Percentiles rank a stretch among this genome's conserved stretches.
phyloP scores from a whole-genome alignment of 345 rosid species.

The Moricandia arvensis region DNA sequence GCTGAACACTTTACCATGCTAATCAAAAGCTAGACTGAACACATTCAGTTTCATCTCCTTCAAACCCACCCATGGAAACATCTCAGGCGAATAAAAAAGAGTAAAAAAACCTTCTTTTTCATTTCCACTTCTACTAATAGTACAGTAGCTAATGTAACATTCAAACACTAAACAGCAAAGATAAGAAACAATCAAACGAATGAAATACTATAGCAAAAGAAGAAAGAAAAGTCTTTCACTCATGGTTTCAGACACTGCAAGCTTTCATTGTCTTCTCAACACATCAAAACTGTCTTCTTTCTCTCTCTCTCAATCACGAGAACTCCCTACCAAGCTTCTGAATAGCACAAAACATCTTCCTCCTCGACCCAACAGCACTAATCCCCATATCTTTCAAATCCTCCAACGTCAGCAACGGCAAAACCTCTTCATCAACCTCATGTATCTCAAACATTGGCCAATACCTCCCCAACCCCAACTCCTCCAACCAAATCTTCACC shows the following conservation, averaged over 20 bases:
- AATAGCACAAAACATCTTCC: constrained; percentile 77
- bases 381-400: constrained; percentile 94
- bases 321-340: constrained; percentile 83
- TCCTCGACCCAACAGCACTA: constrained; percentile 80
- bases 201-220: constrained; percentile 23
- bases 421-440: constrained; percentile 85
- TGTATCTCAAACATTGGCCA: constrained; percentile 77
- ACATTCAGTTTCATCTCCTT: not conserved
- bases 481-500: constrained; percentile 28
- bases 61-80: not conserved
- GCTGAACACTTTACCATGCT: not conserved
- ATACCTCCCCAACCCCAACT: constrained; percentile 70
- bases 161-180: constrained; percentile 11
- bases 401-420: constrained; percentile 86
- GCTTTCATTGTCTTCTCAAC: constrained; percentile 39
- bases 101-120: constrained; percentile 17
- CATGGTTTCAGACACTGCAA: constrained; percentile 46
- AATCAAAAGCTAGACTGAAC: not conserved
- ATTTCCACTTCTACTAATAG: constrained; percentile 26
- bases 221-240: constrained; percentile 9
- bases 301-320: constrained; percentile 42
- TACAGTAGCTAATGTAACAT: constrained; percentile 20
- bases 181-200: constrained; percentile 9
- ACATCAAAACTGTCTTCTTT: constrained; percentile 7
- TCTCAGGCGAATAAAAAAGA: not conserved